These are phyloP conservation scores for Choiromyces venosus DNA, from an alignment of 495 filamentous ascomycete genomes.

Conservation along the genomic window DNA sequence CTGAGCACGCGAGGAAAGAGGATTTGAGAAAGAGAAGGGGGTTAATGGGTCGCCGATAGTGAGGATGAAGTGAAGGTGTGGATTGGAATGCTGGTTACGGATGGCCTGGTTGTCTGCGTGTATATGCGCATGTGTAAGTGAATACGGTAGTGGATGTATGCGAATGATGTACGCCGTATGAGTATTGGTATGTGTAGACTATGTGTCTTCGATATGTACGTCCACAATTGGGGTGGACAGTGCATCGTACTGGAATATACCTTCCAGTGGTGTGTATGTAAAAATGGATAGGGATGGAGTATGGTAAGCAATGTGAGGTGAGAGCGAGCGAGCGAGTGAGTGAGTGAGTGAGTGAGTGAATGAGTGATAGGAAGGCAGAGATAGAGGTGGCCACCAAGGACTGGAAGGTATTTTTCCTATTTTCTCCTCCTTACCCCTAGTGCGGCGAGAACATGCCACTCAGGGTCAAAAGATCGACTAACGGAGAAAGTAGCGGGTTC, in stretches of 20 bases:
- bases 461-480: background rate
- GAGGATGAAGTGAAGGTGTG: constrained; percentile 25
- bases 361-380: background rate
- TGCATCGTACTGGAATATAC: background rate
- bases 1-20: constrained; percentile 26
- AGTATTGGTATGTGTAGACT: background rate
- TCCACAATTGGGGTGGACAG: background rate
- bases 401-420: background rate
- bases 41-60: constrained; percentile 2
- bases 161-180: background rate
- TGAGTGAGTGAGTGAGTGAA: background rate
- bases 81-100: background rate
- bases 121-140: background rate
- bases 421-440: background rate
- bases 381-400: background rate
- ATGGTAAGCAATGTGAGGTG: background rate
- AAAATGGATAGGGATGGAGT: background rate
- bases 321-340: background rate
- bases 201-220: background rate
- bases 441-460: background rate
- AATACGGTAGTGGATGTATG: background rate
- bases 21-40: constrained; percentile 21
- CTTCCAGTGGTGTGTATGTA: background rate
- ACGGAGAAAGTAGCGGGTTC: background rate
- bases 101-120: background rate